Evolutionary conservation across 805 yeast genomes (phyloP), one percentile per base, ranked within the genome.

Genomic region (Nakazawaea molendinolei): DNA sequence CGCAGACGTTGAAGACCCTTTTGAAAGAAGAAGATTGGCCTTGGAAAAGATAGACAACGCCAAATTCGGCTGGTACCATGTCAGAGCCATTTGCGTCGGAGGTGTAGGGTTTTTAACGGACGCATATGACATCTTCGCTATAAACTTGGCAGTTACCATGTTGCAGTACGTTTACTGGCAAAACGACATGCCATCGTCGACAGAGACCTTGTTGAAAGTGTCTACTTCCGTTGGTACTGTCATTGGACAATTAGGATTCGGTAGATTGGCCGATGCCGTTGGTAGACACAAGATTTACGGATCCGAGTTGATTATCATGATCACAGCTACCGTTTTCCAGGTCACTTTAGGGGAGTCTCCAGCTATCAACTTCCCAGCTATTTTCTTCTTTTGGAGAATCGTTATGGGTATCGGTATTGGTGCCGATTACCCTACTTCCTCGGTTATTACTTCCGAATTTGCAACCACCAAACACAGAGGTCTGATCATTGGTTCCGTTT

Each of bases 381-480:
- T 81, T 34, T 65, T 83, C 46, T 59, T 74, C 9, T 75, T 77
- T 51, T 75, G 76, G 63, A 79, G 94, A 72, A 74, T 83, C 43
- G 51, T 83, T 43, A 78, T 77, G 83, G 94, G 94, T 65, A 76
- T 84, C 50, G 94, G 92, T 73, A 83, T 83, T 50, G 94, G 94
- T 65, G 94, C 90, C 67, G 94, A 83, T 63, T 83, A 83, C 59
- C 94, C 92, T 46, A 68, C 83, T 50, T 82, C 90, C 8, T 80
- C 90, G n/a, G 79, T 83, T 54, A 82, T 83, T 46, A 76, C 89
- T 10, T 75, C 90, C 34, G 92, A 83, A 65, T 83, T 82, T 52
- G 73, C 90, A 28, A 80, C 90, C 42, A 83, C 90, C 46, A 82
- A 79, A 61, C 82, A 89, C 86, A 79, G 92, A 74, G 92, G 92